Conservation (phyloP, 805 yeast species). For the Yamadazyma insecticola region DNA sequence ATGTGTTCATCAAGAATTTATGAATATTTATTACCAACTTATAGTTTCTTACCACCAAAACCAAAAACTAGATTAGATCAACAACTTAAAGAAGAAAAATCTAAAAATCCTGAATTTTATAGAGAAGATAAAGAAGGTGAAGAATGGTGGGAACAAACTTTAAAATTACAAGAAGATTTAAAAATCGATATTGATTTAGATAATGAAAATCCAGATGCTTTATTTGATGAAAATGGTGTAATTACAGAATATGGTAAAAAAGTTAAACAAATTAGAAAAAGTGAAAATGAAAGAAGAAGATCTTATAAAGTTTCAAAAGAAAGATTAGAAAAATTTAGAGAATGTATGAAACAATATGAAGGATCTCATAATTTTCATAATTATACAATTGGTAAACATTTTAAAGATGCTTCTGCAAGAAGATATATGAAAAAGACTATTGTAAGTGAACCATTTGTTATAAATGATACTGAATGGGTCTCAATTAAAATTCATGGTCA, state of each 20-base stretch:
- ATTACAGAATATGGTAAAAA: constrained; percentile 24
- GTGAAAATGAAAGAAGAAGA: constrained; percentile 67
- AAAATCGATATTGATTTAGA: not conserved
- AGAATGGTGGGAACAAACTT: constrained; percentile 64
- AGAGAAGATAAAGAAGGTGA: constrained; percentile 64
- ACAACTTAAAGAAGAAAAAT: constrained; percentile 50
- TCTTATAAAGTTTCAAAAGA: constrained; percentile 60
- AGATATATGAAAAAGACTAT: constrained; percentile 76
- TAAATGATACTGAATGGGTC: constrained; percentile 93
- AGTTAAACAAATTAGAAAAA: constrained; percentile 46
- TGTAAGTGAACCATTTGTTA: constrained; percentile 85
- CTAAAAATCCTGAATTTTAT: constrained; percentile 53
- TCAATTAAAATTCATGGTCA: constrained; percentile 97
- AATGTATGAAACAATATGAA: constrained; percentile 65
- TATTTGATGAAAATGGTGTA: constrained; percentile 33
- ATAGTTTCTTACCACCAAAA: constrained; percentile 86
- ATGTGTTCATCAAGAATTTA: constrained; percentile 95
- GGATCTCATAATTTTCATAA: constrained; percentile 94
- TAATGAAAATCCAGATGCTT: not conserved
- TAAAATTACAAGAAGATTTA: constrained; percentile 19
- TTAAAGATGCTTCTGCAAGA: constrained; percentile 78
- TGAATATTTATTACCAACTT: constrained; percentile 90
- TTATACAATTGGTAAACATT: constrained; percentile 76
- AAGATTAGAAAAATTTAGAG: constrained; percentile 59
- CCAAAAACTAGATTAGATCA: constrained; percentile 65